Conservation (phyloP, 441 rosid species). For the Euphorbia celastroides region DNA sequence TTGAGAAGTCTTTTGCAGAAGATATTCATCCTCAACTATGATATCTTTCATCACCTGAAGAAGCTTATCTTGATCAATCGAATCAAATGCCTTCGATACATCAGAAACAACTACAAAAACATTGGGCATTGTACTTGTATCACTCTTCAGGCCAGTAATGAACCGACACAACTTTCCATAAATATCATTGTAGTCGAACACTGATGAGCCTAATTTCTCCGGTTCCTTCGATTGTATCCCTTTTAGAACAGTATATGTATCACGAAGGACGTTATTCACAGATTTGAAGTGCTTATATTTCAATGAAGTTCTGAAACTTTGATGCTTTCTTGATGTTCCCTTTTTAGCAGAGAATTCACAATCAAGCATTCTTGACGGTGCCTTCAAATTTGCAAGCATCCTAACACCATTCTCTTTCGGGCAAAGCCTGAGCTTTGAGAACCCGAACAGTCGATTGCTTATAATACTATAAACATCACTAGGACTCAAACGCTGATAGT, state of each 20-base stretch:
- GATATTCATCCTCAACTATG: slow-evolving; percentile 40
- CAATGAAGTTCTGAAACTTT: not conserved
- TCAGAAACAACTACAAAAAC: slow-evolving; percentile 68
- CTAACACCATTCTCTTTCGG: slow-evolving; percentile 72
- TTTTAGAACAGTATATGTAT: slow-evolving; percentile 64
- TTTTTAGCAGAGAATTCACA: slow-evolving; percentile 16
- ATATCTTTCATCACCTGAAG: slow-evolving; percentile 48
- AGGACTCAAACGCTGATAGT: slow-evolving; percentile 35
- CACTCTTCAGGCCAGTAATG: slow-evolving; percentile 48
- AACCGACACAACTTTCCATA: slow-evolving; percentile 64
- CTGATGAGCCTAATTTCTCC: slow-evolving; percentile 67
- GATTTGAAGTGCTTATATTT: slow-evolving; percentile 33
- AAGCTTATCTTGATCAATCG: slow-evolving; percentile 67
- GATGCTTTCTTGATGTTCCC: slow-evolving; percentile 16
- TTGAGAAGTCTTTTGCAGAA: slow-evolving; percentile 42
- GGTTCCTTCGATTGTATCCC: slow-evolving; percentile 63
- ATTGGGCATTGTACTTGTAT: slow-evolving; percentile 33
- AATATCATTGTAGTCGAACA: slow-evolving; percentile 80
- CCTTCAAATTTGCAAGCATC: slow-evolving; percentile 63
- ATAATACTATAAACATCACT: slow-evolving; percentile 39
- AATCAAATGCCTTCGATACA: slow-evolving; percentile 87
- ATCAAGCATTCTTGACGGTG: slow-evolving; percentile 39
- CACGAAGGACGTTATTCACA: slow-evolving; percentile 58
- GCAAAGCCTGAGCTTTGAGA: slow-evolving; percentile 65
- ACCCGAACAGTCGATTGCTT: slow-evolving; percentile 42